Conservation (phyloP, 106 monocot genomes). For the Dendrobium officinale region DNA sequence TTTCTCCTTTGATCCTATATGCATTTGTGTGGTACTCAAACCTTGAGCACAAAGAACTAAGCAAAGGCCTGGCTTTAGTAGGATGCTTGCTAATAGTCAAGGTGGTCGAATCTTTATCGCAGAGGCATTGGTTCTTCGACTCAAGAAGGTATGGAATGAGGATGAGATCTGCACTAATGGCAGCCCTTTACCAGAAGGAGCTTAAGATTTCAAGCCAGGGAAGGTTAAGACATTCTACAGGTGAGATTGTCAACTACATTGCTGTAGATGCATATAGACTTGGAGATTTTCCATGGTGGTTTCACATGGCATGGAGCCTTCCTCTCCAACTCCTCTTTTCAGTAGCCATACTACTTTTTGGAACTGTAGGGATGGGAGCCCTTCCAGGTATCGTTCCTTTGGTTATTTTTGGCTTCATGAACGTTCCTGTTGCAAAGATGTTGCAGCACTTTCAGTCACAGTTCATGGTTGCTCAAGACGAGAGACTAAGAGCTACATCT, state of each 20-base stretch:
- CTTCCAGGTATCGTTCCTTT: slow-evolving; percentile 46
- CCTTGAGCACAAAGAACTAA: slow-evolving; percentile 9
- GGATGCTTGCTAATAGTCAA: slow-evolving; percentile 31
- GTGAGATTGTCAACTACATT: slow-evolving; percentile 72
- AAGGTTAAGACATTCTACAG: slow-evolving; percentile 42
- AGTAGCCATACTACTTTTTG: slow-evolving; percentile 37
- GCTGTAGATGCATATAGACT: slow-evolving; percentile 77
- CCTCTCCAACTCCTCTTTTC: slow-evolving; percentile 45
- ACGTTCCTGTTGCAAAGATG: slow-evolving; percentile 57
- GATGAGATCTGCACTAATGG: slow-evolving; percentile 62
- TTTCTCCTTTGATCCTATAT: slow-evolving; percentile 38
- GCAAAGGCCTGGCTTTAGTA: slow-evolving; percentile 24
- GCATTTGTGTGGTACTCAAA: slow-evolving; percentile 43
- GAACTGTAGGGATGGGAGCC: slow-evolving; percentile 42
- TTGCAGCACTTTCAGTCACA: slow-evolving; percentile 45
- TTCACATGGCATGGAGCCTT: slow-evolving; percentile 60
- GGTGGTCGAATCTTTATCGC: slow-evolving; percentile 55
- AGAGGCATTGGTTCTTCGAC: slow-evolving; percentile 71
- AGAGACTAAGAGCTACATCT: slow-evolving; percentile 49
- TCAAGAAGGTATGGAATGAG: slow-evolving; percentile 58
- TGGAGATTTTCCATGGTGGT: slow-evolving; percentile 71
- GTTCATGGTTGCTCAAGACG: slow-evolving; percentile 68
- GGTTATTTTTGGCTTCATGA: slow-evolving; percentile 36
- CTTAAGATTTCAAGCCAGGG: slow-evolving; percentile 37
- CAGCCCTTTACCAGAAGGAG: slow-evolving; percentile 57